phyloP scores from a whole-genome alignment of 371 early-diverging fungal species.

The Gilbertella persicaria region DNA sequence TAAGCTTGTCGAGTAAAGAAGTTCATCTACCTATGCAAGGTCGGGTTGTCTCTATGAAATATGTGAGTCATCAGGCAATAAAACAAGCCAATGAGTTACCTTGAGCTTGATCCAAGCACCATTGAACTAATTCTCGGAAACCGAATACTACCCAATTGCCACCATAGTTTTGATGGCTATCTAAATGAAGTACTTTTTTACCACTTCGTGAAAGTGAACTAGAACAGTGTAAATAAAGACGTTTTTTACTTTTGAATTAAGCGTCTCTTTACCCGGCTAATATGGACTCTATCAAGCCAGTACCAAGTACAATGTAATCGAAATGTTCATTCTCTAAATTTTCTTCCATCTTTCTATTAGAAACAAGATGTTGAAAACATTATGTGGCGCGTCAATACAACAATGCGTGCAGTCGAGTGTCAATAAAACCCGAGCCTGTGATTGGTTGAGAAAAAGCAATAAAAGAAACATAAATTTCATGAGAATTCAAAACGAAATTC shows the following conservation, averaged over 20 bases:
- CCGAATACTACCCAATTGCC: conserved; percentile 71
- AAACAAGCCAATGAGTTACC: neutral
- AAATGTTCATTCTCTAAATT: conserved; percentile 57
- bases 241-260: neutral
- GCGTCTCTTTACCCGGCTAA: conserved; percentile 84
- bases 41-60: too few relatives aligned
- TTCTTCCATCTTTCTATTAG: conserved; percentile 16
- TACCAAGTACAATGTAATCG: conserved; percentile 86
- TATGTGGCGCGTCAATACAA: too few relatives aligned
- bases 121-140: conserved; percentile 29
- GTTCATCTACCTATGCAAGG: too few relatives aligned
- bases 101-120: conserved; percentile 5
- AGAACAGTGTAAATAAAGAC: neutral
- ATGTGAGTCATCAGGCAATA: too few relatives aligned
- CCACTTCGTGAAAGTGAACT: conserved; percentile 79
- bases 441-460: too few relatives aligned
- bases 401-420: too few relatives aligned
- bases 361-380: too few relatives aligned
- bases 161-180: conserved; percentile 86
- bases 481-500: too few relatives aligned
- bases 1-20: too few relatives aligned
- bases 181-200: conserved; percentile 91
- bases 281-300: conserved; percentile 88
- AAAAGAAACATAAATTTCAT: too few relatives aligned
- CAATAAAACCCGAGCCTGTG: too few relatives aligned